Conservation (phyloP, 2,329 filamentous ascomycete genomes). For the Colletotrichum sp. region DNA sequence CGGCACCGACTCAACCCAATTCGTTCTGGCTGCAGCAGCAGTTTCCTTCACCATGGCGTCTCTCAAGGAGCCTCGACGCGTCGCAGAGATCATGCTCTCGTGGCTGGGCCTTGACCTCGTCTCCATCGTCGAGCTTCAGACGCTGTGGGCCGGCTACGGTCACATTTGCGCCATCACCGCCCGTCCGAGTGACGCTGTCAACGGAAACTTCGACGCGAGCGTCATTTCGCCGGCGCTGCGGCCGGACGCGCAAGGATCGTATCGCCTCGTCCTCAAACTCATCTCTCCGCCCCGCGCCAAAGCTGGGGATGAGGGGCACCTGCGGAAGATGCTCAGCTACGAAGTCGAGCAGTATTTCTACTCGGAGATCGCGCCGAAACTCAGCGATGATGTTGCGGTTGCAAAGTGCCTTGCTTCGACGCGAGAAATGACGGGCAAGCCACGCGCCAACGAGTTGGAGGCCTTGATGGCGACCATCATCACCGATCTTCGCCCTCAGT, state of each 20-base stretch:
- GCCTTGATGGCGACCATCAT: conserved; percentile 60
- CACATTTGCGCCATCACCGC: conserved; percentile 62
- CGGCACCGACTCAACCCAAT: neutral
- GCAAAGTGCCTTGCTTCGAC: conserved; percentile 56
- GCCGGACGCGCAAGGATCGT: conserved; percentile 24
- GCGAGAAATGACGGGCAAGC: conserved; percentile 27
- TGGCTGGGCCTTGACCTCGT: conserved; percentile 44
- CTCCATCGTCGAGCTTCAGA: conserved; percentile 43
- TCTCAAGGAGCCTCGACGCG: conserved; percentile 30
- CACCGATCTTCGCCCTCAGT: conserved; percentile 58
- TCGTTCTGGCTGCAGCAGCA: neutral
- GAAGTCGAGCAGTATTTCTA: conserved; percentile 73
- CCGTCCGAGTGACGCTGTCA: conserved; percentile 23
- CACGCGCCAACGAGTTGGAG: conserved; percentile 34
- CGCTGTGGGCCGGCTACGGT: conserved; percentile 58
- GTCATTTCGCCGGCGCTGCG: conserved; percentile 24
- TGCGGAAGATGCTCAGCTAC: conserved; percentile 71
- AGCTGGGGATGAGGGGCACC: conserved; percentile 61
- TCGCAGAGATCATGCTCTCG: conserved; percentile 44
- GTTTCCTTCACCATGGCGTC: neutral
- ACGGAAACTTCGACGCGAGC: neutral
- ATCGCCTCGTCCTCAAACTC: conserved; percentile 62
- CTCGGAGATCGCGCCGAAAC: conserved; percentile 53
- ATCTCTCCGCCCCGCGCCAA: conserved; percentile 54
- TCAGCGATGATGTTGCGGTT: conserved; percentile 50